Evolutionary conservation across 345 rosid genomes (phyloP).

Genomic region (Cardiospermum halicacabum): DNA sequence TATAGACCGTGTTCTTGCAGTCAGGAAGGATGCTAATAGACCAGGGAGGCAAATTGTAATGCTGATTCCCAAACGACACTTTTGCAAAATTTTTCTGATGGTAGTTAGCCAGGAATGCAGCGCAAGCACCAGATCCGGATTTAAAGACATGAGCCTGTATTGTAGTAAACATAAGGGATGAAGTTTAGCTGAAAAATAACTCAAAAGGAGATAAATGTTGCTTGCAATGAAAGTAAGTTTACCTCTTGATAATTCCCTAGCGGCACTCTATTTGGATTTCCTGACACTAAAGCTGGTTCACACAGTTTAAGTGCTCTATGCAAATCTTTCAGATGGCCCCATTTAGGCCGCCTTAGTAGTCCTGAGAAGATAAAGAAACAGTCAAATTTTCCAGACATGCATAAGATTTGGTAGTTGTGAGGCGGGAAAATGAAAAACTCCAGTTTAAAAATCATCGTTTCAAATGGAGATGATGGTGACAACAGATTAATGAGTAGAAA

Average conservation of each 20-base stretch:
- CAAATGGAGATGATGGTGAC: background rate
- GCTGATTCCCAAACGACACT: slow-evolving; percentile 70
- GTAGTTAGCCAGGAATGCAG: slow-evolving; percentile 93
- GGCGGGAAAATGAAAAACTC: background rate
- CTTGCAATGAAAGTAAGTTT: slow-evolving; percentile 9
- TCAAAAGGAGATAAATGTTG: background rate
- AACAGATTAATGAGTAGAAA: background rate
- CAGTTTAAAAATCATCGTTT: background rate
- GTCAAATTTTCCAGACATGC: slow-evolving; percentile 6
- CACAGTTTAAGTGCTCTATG: slow-evolving; percentile 90
- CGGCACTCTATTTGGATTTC: slow-evolving; percentile 48
- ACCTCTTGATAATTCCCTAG: slow-evolving; percentile 97
- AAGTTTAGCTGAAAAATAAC: background rate
- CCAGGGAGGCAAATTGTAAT: slow-evolving; percentile 97
- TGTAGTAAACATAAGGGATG: background rate
- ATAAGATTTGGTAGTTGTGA: slow-evolving; percentile 1
- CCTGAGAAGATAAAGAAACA: slow-evolving; percentile 38
- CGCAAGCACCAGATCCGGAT: slow-evolving; percentile 72
- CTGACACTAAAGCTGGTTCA: slow-evolving; percentile 82
- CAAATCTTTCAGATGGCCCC: slow-evolving; percentile 99
- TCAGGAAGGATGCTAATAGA: slow-evolving; percentile 97
- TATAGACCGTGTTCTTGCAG: slow-evolving; percentile 95
- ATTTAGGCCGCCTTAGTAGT: slow-evolving; percentile 86
- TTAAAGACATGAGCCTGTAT: slow-evolving; percentile 89
- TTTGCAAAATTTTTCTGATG: slow-evolving; percentile 56